phyloP scores from a whole-genome alignment of 176 grass and related monocot genomes.

The Oryza meyeriana region DNA sequence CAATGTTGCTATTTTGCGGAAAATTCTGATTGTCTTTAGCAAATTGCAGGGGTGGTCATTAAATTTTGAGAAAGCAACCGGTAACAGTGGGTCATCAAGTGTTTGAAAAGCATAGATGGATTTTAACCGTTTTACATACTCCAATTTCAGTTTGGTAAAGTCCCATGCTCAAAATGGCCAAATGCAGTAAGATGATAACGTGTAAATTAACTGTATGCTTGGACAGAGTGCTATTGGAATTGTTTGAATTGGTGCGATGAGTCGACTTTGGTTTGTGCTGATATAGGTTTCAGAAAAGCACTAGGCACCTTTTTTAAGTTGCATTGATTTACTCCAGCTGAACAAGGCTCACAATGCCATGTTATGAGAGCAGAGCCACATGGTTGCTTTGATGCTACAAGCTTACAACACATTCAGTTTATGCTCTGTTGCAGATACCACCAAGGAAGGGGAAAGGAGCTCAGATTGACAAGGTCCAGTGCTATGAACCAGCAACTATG shows the following conservation, averaged over 20 bases:
- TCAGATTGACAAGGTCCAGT: constrained; percentile 77
- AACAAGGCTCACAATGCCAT: not conserved
- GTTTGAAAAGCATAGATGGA: not conserved
- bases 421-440: constrained; percentile 61
- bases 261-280: not conserved
- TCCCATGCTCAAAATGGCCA: not conserved
- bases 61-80: not conserved
- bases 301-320: not conserved
- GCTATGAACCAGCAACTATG: constrained; percentile 98
- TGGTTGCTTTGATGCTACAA: not conserved
- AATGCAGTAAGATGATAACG: not conserved
- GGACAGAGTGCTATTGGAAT: not conserved
- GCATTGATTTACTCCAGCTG: not conserved
- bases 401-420: not conserved
- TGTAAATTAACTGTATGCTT: not conserved
- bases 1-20: not conserved
- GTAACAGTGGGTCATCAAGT: not conserved
- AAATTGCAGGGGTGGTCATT: not conserved
- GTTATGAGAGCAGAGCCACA: not conserved
- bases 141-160: not conserved
- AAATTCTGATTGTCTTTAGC: not conserved
- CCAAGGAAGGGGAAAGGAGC: constrained; percentile 64
- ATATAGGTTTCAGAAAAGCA: constrained; percentile 8
- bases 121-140: not conserved
- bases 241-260: not conserved